Conservation (phyloP, 176 grass and related monocot genomes). For the Carex pumila region DNA sequence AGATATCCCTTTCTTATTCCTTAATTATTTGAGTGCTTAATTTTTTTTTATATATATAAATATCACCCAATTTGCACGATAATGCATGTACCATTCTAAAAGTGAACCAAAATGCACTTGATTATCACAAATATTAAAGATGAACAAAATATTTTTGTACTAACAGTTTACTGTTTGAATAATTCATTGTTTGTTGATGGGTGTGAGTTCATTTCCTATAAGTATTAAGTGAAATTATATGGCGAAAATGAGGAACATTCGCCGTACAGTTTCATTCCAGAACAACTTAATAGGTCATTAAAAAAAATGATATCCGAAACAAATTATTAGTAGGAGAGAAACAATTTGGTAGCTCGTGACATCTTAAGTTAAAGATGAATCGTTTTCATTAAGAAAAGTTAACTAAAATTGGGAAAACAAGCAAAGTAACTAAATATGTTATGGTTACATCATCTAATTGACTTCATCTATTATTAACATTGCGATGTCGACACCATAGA, state of each 20-base stretch:
- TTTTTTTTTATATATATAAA: too few relatives aligned
- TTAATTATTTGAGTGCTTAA: neutral
- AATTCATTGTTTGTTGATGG: neutral
- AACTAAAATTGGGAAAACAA: neutral
- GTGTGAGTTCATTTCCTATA: neutral
- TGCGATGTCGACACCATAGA: conserved; percentile 1
- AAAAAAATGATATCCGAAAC: neutral
- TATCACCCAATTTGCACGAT: too few relatives aligned
- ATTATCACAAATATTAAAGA: too few relatives aligned
- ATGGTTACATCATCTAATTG: neutral
- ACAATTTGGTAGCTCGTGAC: neutral
- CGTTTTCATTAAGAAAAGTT: neutral
- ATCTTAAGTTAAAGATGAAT: neutral
- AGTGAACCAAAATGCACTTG: too few relatives aligned
- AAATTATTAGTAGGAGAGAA: neutral
- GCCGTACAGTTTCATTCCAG: neutral
- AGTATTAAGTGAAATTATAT: neutral
- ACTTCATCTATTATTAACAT: conserved; percentile 8
- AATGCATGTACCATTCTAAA: too few relatives aligned
- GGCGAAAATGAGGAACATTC: neutral
- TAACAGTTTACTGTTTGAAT: neutral
- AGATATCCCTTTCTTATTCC: neutral
- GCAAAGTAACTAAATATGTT: neutral
- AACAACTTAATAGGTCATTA: neutral
- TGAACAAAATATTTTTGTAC: neutral